Evolutionary conservation across 306 rosid genomes (phyloP), one percentile per base, ranked within the genome.

Genomic region (Nissolia schottii): DNA sequence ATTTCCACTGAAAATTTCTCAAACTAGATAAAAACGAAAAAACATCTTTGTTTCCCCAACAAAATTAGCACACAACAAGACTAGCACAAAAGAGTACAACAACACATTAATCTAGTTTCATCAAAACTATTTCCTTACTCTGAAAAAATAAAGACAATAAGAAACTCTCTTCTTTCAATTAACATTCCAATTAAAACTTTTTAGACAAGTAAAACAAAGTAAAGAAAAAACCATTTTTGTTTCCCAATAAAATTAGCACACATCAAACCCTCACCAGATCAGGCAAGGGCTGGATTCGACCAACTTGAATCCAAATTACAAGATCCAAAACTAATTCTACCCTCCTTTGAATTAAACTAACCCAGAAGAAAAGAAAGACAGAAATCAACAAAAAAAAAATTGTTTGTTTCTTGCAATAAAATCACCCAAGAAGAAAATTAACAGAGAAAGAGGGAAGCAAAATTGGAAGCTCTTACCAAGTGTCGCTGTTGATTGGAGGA

Each of bases 401-500:
- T 31, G 32, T 41, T 45, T 15, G 41, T 31, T 81, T 28, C 8
- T 5, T 32, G 48, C 67, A 53, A 67, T 1, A 81, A n/a, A 35
- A 18, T 59, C 9, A 35, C 31, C 38, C 4, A 24, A 15, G 56
- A 28, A 9, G 3, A 59, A 48, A 68, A 31, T 1, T 20, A 34
- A 38, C 0, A 15, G 15, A 12, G 20, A 57, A 13, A 0, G 35
- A 32, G 5, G 54, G 13, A 19, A 70, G 71, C 15, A 41, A 77
- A 53, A 49, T 18, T 3, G 41, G 61, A 3, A 69, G 43, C 86
- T n/a, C 18, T 85, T 79, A 92, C 93, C 27, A 34, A 63, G 83
- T 65, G 22, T 18, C 37, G 66, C 11, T 37, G 40, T 57, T 79
- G 85, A 54, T 74, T 34, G 8, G 92, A 43, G 27, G 96, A 29